Evolutionary conservation across 768 basidiomycete species (phyloP).

Genomic region (Mycena pura): DNA sequence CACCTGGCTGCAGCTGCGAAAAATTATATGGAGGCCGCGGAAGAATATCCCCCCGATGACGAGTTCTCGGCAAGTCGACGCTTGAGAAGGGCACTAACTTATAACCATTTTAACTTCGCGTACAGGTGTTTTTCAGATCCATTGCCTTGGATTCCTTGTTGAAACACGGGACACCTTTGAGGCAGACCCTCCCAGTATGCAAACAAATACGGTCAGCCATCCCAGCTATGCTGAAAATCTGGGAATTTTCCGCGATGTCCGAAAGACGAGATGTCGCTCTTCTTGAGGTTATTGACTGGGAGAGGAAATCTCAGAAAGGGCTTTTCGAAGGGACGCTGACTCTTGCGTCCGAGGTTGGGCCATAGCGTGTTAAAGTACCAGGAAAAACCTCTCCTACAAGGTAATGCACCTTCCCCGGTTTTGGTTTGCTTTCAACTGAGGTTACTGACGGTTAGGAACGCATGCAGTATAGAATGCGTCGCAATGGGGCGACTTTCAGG

Average conservation of each 20-base stretch:
- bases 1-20: slow-evolving; percentile 19
- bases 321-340: neutral
- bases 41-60: slow-evolving; percentile 1
- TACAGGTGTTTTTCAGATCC: neutral
- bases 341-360: neutral
- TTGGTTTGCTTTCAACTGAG: too few relatives aligned
- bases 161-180: slow-evolving; percentile 28
- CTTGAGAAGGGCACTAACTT: too few relatives aligned
- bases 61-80: slow-evolving; percentile 5
- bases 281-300: slow-evolving; percentile 8
- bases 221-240: slow-evolving; percentile 33
- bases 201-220: slow-evolving; percentile 27
- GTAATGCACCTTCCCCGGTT: too few relatives aligned
- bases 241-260: slow-evolving; percentile 27
- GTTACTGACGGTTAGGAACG: too few relatives aligned
- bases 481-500: too few relatives aligned
- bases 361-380: too few relatives aligned
- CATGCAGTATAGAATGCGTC: too few relatives aligned
- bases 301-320: slow-evolving; percentile 2
- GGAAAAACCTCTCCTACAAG: too few relatives aligned
- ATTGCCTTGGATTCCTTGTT: slow-evolving; percentile 12
- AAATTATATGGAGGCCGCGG: slow-evolving; percentile 2
- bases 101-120: neutral
- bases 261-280: slow-evolving; percentile 14
- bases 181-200: slow-evolving; percentile 32